phyloP scores from a whole-genome alignment of 2,329 filamentous ascomycete species.

The Diaporthe citri region DNA sequence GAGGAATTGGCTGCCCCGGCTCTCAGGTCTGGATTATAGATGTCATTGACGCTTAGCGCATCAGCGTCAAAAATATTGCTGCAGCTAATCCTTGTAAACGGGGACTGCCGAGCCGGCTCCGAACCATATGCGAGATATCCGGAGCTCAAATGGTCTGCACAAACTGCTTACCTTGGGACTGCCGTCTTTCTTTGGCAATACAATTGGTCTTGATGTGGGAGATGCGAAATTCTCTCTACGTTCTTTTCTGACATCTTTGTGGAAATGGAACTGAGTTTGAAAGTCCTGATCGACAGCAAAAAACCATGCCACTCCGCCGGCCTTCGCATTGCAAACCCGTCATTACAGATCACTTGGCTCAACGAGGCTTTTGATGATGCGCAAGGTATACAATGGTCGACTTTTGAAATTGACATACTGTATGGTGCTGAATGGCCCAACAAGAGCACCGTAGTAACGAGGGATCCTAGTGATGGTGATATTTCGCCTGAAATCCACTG shows the following conservation, averaged over 20 bases:
- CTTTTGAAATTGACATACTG: not conserved
- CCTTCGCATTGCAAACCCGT: not conserved
- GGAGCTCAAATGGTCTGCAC: not conserved
- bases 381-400: not conserved
- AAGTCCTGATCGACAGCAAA: not conserved
- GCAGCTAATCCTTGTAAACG: constrained; percentile 30
- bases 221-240: not conserved
- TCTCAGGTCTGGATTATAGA: constrained; percentile 24
- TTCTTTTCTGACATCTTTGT: not conserved
- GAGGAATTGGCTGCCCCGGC: not conserved
- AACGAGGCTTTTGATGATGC: not conserved
- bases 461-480: not conserved
- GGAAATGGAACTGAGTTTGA: not conserved
- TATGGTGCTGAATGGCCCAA: too few species aligned
- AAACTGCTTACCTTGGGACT: too few species aligned
- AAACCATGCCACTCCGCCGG: not conserved
- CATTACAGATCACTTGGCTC: not conserved
- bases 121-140: not conserved
- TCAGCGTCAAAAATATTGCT: constrained; percentile 37
- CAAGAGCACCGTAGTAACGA: not conserved
- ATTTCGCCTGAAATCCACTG: not conserved
- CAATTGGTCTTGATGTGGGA: not conserved
- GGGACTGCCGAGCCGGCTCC: constrained; percentile 14
- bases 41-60: constrained; percentile 48
- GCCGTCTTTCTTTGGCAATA: not conserved